A percentile compares a stretch with the other conserved stretches of the same genome.
Evolutionary conservation across 2,329 filamentous ascomycete genomes (phyloP).

Genomic region (Ophiognomonia clavigignenti-juglandacearum): DNA sequence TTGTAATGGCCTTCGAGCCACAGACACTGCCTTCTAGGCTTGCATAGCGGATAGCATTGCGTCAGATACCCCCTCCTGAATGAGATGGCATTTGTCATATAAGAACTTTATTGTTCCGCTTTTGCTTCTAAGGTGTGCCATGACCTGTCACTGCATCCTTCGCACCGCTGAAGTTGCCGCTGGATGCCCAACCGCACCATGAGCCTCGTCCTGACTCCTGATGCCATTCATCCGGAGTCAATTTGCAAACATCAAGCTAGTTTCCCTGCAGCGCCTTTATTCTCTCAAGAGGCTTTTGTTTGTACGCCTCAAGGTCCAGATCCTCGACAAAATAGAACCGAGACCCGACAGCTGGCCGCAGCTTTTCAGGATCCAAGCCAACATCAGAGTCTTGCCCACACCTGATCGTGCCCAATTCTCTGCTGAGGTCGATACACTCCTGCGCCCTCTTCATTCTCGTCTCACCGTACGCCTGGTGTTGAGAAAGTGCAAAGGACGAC

Average conservation of each 20-base stretch:
- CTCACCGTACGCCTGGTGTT: background rate
- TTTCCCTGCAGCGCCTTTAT: background rate
- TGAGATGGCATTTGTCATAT: constrained; percentile 13
- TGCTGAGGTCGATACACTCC: background rate
- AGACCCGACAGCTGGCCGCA: background rate
- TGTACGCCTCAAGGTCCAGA: background rate
- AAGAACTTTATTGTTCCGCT: no score
- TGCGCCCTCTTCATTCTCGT: background rate
- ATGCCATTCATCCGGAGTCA: no score
- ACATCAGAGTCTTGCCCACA: background rate
- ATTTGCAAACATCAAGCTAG: background rate
- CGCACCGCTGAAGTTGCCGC: no score
- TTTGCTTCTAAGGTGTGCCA: no score
- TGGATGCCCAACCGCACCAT: no score
- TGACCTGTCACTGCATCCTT: no score
- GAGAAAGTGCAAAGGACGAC: no score
- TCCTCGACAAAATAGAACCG: background rate
- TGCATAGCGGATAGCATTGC: constrained; percentile 4
- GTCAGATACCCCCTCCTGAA: constrained; percentile 15
- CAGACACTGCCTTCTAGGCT: constrained; percentile 14
- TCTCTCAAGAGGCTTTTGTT: background rate
- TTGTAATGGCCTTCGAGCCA: constrained; percentile 11
- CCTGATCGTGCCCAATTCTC: background rate
- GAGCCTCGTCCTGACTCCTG: no score
- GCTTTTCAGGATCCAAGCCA: background rate